Base-by-base conservation (phyloP, 2,329 filamentous ascomycete genomes). In the Fonsecaea pedrosoi region DNA sequence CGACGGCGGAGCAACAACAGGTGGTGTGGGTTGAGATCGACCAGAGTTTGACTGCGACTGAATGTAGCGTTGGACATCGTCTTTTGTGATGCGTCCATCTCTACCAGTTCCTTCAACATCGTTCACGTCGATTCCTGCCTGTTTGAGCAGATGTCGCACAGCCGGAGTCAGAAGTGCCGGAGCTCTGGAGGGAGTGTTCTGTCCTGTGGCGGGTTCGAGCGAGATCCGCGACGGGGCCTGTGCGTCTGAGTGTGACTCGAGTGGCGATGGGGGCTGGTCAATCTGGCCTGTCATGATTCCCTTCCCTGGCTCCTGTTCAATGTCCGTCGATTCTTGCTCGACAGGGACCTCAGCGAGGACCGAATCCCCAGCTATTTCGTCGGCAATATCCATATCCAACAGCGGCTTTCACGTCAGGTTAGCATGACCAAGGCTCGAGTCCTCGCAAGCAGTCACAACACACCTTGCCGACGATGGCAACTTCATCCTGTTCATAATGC, bases 401-500 rank as follows among this genome's bases (percentile, higher is more conserved):
- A 72, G 62, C 34, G 65, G 54, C 61, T 64, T 45, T 32, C 12
- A 34, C 10, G 62, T 25, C 48, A 37, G 8, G 25, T 64, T 35
- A 53, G 61, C 38, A 37, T 9, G n/a, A 15, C 38, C n/a, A 8
- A 45, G 30, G 2, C 30, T 32, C 13, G 3, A 2, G 3, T 59
- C 30, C 15, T 40, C 15, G 6, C 30, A 15, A 45, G 8, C 35
- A n/a, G 8, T 32, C 13, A 13, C 25, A n/a, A 18, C 66, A 40
- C 54, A 69, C 62, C 59, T 69, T 60, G 72, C 95, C 95, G 37
- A 97, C 96, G 75, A 92, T 92, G 61, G 94, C 94, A 86, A 97
- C 97, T 73, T 98, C 94, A 71, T 96, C 95, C 32, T 93, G 89
- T 71, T 97, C 93, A 78, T 97, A 98, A 80, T 97, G 88, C 54